Conservation (phyloP, 1,139 yeast genomes). For the Blastobotrys apis region DNA sequence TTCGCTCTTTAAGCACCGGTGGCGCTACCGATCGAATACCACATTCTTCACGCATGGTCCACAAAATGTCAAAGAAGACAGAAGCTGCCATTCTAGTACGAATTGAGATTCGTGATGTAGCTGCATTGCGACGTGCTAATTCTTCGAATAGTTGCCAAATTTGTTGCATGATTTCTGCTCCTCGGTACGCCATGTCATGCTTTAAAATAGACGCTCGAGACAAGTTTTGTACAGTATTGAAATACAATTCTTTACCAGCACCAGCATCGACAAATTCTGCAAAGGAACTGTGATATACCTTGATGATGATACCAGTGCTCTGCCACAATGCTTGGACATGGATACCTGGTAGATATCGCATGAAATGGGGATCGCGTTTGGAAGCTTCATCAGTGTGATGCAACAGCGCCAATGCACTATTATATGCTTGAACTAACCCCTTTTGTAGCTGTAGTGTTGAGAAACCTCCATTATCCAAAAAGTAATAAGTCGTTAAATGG, state of each 20-base stretch:
- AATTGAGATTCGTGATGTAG: constrained; percentile 44
- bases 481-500: constrained; percentile 75
- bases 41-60: constrained; percentile 80
- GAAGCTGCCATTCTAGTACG: constrained; percentile 87
- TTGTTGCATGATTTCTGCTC: constrained; percentile 89
- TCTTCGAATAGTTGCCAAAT: constrained; percentile 83
- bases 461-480: constrained; percentile 53
- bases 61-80: constrained; percentile 84
- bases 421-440: constrained; percentile 73
- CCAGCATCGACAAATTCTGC: constrained; percentile 62
- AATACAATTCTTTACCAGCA: constrained; percentile 68
- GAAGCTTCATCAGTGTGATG: constrained; percentile 64
- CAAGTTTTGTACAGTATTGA: constrained; percentile 63
- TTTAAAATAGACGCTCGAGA: constrained; percentile 78
- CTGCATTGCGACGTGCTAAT: constrained; percentile 39
- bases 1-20: constrained; percentile 31
- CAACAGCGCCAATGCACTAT: constrained; percentile 69
- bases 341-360: constrained; percentile 78
- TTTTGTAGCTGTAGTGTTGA: constrained; percentile 61
- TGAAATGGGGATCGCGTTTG: constrained; percentile 54
- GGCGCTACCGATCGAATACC: constrained; percentile 47
- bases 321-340: constrained; percentile 85
- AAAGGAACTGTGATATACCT: constrained; percentile 70
- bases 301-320: constrained; percentile 78
- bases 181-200: constrained; percentile 89